A percentile compares a stretch with the other conserved stretches of the same genome.
Conservation (phyloP, 2,329 filamentous ascomycete genomes). For the Colletotrichum sp. region DNA sequence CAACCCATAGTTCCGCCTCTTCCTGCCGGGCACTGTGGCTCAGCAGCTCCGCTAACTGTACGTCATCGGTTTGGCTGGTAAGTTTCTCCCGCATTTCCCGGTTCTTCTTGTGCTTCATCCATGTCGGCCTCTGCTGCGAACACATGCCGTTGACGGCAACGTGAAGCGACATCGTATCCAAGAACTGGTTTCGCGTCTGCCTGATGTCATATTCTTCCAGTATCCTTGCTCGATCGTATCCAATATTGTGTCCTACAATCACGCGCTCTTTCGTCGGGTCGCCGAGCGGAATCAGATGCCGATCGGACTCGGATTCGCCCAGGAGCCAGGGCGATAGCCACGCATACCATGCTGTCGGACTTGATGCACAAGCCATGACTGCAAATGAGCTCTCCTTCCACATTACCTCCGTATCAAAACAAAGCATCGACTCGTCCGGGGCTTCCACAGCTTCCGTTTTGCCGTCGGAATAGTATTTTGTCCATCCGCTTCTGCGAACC, state of each 20-base stretch:
- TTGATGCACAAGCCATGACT: conserved; percentile 94
- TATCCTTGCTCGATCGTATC: conserved; percentile 89
- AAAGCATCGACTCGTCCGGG: conserved; percentile 82
- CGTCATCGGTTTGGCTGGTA: conserved; percentile 71
- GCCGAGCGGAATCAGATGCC: conserved; percentile 87
- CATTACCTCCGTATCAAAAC: conserved; percentile 97
- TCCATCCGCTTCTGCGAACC: conserved; percentile 86
- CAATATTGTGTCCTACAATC: conserved; percentile 93
- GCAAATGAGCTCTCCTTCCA: conserved; percentile 92
- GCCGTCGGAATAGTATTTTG: conserved; percentile 84
- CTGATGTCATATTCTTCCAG: conserved; percentile 86
- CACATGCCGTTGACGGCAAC: conserved; percentile 99
- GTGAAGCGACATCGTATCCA: conserved; percentile 98
- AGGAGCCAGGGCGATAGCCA: conserved; percentile 97
- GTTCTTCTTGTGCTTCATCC: conserved; percentile 96
- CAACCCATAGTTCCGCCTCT: conserved; percentile 95
- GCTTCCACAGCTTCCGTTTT: conserved; percentile 72
- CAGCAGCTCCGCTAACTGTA: conserved; percentile 74
- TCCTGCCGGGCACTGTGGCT: conserved; percentile 74
- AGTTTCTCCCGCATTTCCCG: conserved; percentile 83
- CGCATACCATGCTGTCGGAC: conserved; percentile 91
- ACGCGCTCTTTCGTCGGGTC: conserved; percentile 76
- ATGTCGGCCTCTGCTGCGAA: conserved; percentile 91
- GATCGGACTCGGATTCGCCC: conserved; percentile 76
- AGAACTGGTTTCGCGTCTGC: conserved; percentile 84